Evolutionary conservation across 352 stramenopile genomes (phyloP), one percentile per base, ranked within the genome.

Genomic region (Pythium graminicola): DNA sequence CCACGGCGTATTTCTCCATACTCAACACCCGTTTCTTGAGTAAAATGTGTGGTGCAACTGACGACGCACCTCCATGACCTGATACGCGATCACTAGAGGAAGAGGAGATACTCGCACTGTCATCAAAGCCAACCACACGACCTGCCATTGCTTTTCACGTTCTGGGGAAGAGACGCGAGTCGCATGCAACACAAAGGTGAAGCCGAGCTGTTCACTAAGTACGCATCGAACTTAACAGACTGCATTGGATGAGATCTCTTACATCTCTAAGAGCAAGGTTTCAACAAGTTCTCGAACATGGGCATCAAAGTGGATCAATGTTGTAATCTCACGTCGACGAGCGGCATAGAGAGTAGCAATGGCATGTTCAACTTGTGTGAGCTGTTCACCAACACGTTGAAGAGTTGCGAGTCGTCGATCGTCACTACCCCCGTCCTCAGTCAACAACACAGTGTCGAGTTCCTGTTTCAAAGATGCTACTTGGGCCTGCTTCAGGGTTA

Each of bases 231-330:
- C 28, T 31, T 36, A 56, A 23, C 31, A 36, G 31, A 14, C 31
- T n/a, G n/a, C n/a, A n/a, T n/a, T n/a, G n/a, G n/a, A n/a, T n/a
- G n/a, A n/a, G n/a, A n/a, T n/a, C n/a, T n/a, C n/a, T n/a, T n/a
- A n/a, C n/a, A n/a, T n/a, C n/a, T n/a, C n/a, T n/a, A n/a, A n/a
- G n/a, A n/a, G n/a, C n/a, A n/a, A n/a, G n/a, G n/a, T n/a, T n/a
- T n/a, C n/a, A n/a, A n/a, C n/a, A n/a, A n/a, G n/a, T n/a, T 24
- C 13, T 2, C 52, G 42, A 3, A 40, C 3, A 27, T 20, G 42
- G 24, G 44, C 33, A 22, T 60, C 53, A 42, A 53, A 54, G 27
- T 49, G 42, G 19, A 60, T 44, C 1, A 54, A 20, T 20, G 45
- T 54, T 20, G 27, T 28, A 13, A 54, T 26, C 27, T 53, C 53